These are phyloP conservation scores for Daldinia decipiens DNA, from an alignment of 495 filamentous ascomycete genomes.

Conservation along the genomic window DNA sequence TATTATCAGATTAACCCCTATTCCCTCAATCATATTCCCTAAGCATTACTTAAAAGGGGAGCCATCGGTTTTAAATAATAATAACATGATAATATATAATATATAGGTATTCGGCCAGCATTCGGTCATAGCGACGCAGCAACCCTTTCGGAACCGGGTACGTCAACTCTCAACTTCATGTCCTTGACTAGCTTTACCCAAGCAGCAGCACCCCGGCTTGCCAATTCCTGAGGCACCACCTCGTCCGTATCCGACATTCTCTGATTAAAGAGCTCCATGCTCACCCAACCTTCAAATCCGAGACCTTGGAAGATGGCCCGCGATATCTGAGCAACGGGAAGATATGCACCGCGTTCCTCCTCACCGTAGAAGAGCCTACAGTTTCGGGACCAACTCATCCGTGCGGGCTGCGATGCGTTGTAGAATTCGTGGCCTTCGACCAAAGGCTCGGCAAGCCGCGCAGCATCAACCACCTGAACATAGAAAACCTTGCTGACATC, in stretches of 20 bases:
- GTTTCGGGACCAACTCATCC: slow-evolving; percentile 87
- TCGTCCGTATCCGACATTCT: slow-evolving; percentile 64
- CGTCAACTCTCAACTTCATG: slow-evolving; percentile 62
- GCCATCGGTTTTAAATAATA: too few relatives aligned
- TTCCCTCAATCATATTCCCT: background rate
- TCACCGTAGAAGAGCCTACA: slow-evolving; percentile 81
- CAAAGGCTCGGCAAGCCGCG: slow-evolving; percentile 68
- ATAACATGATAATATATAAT: too few relatives aligned
- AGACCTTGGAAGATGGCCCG: slow-evolving; percentile 69
- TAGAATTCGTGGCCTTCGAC: slow-evolving; percentile 71
- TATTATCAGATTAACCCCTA: too few relatives aligned
- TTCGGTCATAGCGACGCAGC: slow-evolving; percentile 46
- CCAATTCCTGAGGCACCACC: slow-evolving; percentile 69
- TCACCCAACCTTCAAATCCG: slow-evolving; percentile 80
- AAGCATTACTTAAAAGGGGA: background rate
- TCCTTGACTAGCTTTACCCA: slow-evolving; percentile 70
- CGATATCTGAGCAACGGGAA: slow-evolving; percentile 73
- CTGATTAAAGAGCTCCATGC: slow-evolving; percentile 79
- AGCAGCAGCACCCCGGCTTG: slow-evolving; percentile 67
- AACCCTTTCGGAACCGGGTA: slow-evolving; percentile 43
- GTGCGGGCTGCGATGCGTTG: slow-evolving; percentile 66
- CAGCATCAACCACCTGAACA: slow-evolving; percentile 82
- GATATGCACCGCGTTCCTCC: slow-evolving; percentile 73
- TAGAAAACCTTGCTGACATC: slow-evolving; percentile 79
- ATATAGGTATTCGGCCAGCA: background rate